Conservation (phyloP, 140 eudicot species). For the Ambrosia hybrid region DNA sequence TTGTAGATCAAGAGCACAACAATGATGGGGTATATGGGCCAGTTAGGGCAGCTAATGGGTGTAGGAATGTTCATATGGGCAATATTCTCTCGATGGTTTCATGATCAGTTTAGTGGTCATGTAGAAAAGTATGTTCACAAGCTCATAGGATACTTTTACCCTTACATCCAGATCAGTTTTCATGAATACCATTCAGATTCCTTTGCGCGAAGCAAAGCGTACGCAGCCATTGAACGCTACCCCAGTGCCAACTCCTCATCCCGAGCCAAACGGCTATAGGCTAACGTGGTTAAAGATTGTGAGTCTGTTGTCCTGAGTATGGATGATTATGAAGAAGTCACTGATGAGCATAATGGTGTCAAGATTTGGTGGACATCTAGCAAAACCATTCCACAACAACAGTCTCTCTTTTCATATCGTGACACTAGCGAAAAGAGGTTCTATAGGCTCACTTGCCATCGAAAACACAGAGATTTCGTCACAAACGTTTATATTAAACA, state of each 20-base stretch:
- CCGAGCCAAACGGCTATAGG: slow-evolving; percentile 47
- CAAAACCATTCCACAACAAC: slow-evolving; percentile 3
- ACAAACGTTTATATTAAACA: slow-evolving; percentile 30
- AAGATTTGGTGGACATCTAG: slow-evolving; percentile 58
- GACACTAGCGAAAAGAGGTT: slow-evolving; percentile 39
- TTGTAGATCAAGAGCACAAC: background rate
- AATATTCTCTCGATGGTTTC: background rate
- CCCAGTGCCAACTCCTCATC: slow-evolving; percentile 37
- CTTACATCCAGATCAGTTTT: slow-evolving; percentile 1
- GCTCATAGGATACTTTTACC: background rate
- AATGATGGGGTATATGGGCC: background rate
- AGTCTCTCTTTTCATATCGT: background rate
- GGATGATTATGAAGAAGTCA: slow-evolving; percentile 58
- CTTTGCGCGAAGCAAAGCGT: slow-evolving; percentile 9
- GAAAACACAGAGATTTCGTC: slow-evolving; percentile 39
- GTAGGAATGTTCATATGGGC: slow-evolving; percentile 7
- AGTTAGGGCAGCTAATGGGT: background rate
- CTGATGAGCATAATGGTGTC: slow-evolving; percentile 46
- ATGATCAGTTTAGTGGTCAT: background rate
- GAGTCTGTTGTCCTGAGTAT: slow-evolving; percentile 37
- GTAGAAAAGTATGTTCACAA: background rate
- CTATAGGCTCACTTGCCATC: slow-evolving; percentile 43
- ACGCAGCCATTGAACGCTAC: slow-evolving; percentile 24
- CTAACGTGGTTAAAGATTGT: slow-evolving; percentile 33
- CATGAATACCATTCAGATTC: background rate